Base-by-base conservation (phyloP, 2,329 filamentous ascomycete genomes). In the Fonsecaea multimorphosa region DNA sequence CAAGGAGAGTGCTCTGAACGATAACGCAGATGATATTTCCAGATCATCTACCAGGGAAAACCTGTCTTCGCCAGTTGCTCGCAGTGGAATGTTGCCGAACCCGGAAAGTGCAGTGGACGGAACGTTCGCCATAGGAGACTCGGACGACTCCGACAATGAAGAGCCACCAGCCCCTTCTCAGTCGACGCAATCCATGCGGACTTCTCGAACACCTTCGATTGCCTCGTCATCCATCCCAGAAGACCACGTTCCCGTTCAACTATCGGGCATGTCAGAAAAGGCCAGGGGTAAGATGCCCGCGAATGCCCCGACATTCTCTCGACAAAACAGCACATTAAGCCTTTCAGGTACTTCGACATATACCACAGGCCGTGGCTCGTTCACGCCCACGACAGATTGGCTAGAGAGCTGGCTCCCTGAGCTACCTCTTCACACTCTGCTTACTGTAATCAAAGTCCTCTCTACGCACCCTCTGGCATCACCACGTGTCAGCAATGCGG, bases 181-280 rank as follows among this genome's bases (percentile, higher is more conserved):
- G 29, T 87, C 77, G 81, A 90, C 76, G 79, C 85, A 67, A 78
- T 88, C 72, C 83, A 85, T 68, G 38, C 66, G 63, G 29, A 81
- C 79, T 19, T 86, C 85, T 19, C 85, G 88, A 40, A 86, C 89
- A 24, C 89, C 91, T 3, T 94, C 91, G 0, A 82, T 90, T 22
- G 86, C 87, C 31, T 86, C 85, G 0, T 87, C 86, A 0, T 86
- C 85, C 0, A 86, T 86, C 0, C 79, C 86, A 0, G 92, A 96
- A 65, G 93, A 96, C 66, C 89, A 90, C 3, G 87, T 96, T 9
- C 93, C 92, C 14, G 84, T 88, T 22, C 93, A 97, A 75, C 77
- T 96, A 32, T 87, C 92, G 64, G 93, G 93, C 61, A 97, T 98
- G 91, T 97, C 94, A 22, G 95, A 98, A 78, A 99, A 98, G 77